Conservation (phyloP, 2,329 filamentous ascomycete genomes). For the Colletotrichum sansevieriae region DNA sequence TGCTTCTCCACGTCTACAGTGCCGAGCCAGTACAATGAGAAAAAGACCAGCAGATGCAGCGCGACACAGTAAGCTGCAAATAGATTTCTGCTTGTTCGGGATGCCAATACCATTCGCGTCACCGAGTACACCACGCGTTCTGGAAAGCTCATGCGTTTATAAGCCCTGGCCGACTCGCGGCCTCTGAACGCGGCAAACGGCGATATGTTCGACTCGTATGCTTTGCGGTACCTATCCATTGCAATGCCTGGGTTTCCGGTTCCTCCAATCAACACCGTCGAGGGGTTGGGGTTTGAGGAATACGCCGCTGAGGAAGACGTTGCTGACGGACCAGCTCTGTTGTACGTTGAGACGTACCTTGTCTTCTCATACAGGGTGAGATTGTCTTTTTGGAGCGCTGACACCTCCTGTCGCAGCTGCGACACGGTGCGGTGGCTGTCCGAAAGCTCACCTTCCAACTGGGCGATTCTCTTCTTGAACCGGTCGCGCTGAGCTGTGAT, state of each 20-base stretch:
- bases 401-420: constrained; percentile 89
- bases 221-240: constrained; percentile 87
- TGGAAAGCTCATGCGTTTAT: constrained; percentile 92
- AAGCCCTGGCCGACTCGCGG: constrained; percentile 90
- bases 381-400: constrained; percentile 95
- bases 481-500: constrained; percentile 97
- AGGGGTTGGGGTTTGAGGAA: constrained; percentile 79
- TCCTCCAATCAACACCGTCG: constrained; percentile 73
- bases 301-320: constrained; percentile 76
- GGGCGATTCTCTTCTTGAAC: constrained; percentile 94
- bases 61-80: constrained; percentile 94
- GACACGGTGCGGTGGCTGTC: constrained; percentile 86
- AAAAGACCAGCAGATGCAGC: constrained; percentile 88
- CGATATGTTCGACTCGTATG: constrained; percentile 95
- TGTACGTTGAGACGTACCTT: constrained; percentile 94
- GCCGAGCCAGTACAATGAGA: constrained; percentile 88
- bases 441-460: constrained; percentile 91
- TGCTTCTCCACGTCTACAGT: constrained; percentile 74
- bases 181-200: constrained; percentile 96
- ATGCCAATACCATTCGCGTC: constrained; percentile 90
- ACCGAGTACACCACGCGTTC: constrained; percentile 92
- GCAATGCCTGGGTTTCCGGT: constrained; percentile 71
- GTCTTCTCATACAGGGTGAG: constrained; percentile 97
- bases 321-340: constrained; percentile 72
- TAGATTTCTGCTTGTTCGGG: constrained; percentile 89